phyloP scores from a whole-genome alignment of 495 filamentous ascomycete genomes.

The Pyronema domesticum region DNA sequence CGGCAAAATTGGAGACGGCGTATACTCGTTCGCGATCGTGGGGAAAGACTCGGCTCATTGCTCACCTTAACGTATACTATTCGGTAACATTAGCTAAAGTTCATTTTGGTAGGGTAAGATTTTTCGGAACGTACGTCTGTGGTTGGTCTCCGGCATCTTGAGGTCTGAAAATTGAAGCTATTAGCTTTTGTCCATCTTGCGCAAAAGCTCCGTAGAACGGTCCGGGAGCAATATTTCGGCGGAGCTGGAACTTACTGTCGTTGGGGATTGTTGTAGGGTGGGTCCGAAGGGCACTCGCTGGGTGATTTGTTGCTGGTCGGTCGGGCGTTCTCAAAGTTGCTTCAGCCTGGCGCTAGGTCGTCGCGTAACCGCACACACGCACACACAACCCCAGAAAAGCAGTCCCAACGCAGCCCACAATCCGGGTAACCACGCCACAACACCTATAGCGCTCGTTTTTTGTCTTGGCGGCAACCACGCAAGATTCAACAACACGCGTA shows the following conservation, averaged over 20 bases:
- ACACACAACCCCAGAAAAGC: no score
- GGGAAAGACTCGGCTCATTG: neutral
- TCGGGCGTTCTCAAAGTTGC: no score
- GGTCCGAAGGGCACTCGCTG: no score
- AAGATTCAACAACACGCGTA: no score
- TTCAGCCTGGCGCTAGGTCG: no score
- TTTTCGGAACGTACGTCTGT: conserved; percentile 15
- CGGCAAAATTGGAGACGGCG: neutral
- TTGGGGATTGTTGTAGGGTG: neutral
- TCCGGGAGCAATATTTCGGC: neutral
- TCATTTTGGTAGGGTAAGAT: neutral
- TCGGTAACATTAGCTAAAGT: conserved; percentile 7
- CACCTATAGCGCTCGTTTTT: no score
- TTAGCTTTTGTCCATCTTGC: neutral
- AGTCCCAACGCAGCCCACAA: no score
- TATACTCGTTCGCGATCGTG: neutral
- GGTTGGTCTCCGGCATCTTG: conserved; percentile 21
- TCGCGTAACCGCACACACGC: no score
- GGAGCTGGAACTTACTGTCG: neutral
- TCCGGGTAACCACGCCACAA: no score
- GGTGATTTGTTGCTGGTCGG: no score
- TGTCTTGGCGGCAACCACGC: no score
- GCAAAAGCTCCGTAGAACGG: neutral
- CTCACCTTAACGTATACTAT: conserved; percentile 23
- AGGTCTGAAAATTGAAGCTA: neutral